phyloP scores from a whole-genome alignment of 345 rosid species.

The Diplotaxis tenuifolia region DNA sequence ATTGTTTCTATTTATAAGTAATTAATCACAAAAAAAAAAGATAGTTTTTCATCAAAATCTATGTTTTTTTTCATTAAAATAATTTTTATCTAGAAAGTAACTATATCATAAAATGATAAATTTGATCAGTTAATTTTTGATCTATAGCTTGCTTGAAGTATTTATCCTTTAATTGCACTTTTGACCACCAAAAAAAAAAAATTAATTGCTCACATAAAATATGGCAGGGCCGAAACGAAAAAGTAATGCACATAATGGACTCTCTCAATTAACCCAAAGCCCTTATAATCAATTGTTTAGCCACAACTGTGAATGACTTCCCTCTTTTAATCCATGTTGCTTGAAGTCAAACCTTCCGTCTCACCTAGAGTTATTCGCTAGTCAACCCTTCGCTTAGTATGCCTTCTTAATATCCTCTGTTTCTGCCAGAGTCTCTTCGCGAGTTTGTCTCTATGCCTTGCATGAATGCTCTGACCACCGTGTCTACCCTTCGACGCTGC shows the following conservation, averaged over 20 bases:
- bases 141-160: background rate
- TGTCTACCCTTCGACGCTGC: slow-evolving; percentile 11
- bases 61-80: background rate
- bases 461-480: slow-evolving; percentile 20
- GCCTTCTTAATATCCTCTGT: too few relatives aligned
- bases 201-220: background rate
- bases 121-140: background rate
- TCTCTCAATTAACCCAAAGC: slow-evolving; percentile 10
- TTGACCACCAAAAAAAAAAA: too few relatives aligned
- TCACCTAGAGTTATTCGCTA: too few relatives aligned
- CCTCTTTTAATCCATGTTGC: background rate
- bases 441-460: background rate
- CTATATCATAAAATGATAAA: background rate
- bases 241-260: background rate
- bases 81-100: background rate
- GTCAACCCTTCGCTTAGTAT: too few relatives aligned
- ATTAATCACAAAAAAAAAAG: background rate
- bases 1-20: background rate
- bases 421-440: background rate
- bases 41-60: background rate
- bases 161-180: background rate
- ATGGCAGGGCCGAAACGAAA: background rate
- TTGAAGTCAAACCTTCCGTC: background rate
- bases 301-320: background rate
- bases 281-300: background rate